Evolutionary conservation across 2,329 filamentous ascomycete species (phyloP), one percentile per base, ranked within the genome.

Genomic region (Xylaria sp.): DNA sequence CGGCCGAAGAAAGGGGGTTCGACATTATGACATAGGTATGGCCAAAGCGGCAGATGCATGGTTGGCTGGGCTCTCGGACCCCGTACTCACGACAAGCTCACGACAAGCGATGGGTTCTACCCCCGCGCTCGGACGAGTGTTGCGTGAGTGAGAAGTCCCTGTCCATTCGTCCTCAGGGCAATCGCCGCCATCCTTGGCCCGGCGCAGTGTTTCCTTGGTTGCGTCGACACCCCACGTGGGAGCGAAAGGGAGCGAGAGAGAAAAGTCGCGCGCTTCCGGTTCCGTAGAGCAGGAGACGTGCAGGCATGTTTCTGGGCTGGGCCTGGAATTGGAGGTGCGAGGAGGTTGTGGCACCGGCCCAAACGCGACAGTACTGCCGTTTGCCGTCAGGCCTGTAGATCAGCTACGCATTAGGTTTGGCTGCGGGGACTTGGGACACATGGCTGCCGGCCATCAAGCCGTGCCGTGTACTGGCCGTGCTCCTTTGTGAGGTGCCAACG

Each of bases 331-430:
- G 46, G 27, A 10, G 29, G 21, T 38, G 21, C 19, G 44, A 57
- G 47, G 53, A 57, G 53, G 48, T 47, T 43, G 60, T 65, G 35
- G 44, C 53, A 63, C 44, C 49, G 56, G 49, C 27, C 48, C 60
- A 57, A 60, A 57, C 56, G 43, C 60, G 38, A 46, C 44, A 60
- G 15, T 37, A 10, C 55, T 62, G 53, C 63, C 52, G 53, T 40
- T 51, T 60, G 48, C 63, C 63, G 63, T 57, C 48, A 25, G 51
- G 43, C 49, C 31, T 57, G 63, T 53, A 54, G 60, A 64, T 64
- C 62, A 56, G 46, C 13, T 27, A 53, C 59, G 29, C 51, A 59
- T 59, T 49, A 49, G 55, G 29, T 35, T 29, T 29, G 25, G 23
- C 21, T 25, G 62, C 54, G 58, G 54, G 29, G 62, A 53, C 49